Conservation (phyloP, 1,284 basidiomycete genomes). For the Boletus holoroseus region DNA sequence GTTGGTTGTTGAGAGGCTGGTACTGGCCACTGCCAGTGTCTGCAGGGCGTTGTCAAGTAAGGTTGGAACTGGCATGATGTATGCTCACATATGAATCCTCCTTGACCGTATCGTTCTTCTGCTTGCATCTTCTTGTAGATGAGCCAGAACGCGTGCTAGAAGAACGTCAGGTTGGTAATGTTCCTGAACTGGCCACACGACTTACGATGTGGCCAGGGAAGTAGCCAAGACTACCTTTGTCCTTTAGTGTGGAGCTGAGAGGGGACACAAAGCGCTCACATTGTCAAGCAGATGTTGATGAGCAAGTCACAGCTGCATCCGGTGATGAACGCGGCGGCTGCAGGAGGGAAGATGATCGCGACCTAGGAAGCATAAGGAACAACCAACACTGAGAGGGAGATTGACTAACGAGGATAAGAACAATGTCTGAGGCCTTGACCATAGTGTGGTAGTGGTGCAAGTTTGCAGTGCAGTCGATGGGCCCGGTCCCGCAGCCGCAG, state of each 20-base stretch:
- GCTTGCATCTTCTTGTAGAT: conserved; percentile 76
- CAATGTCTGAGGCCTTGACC: conserved; percentile 32
- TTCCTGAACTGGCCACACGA: background rate
- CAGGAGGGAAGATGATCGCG: conserved; percentile 65
- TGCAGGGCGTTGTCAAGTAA: conserved; percentile 5
- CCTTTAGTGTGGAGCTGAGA: conserved; percentile 1
- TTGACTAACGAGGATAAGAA: conserved; percentile 36
- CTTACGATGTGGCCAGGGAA: conserved; percentile 65
- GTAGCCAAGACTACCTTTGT: conserved; percentile 56
- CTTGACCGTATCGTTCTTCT: conserved; percentile 66
- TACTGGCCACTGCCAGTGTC: conserved; percentile 31
- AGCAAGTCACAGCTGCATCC: conserved; percentile 70
- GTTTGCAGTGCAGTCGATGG: background rate
- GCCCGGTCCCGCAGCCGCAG: conserved; percentile 10
- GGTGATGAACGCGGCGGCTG: conserved; percentile 58
- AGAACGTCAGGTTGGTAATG: background rate
- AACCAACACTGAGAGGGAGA: background rate
- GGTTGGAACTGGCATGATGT: background rate
- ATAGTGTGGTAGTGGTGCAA: conserved; percentile 13
- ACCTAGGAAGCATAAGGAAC: conserved; percentile 41
- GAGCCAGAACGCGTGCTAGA: conserved; percentile 58
- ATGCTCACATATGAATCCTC: conserved; percentile 58
- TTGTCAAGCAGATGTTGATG: conserved; percentile 67
- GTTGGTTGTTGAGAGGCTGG: conserved; percentile 18
- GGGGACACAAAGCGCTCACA: conserved; percentile 40